Conservation (phyloP, 768 basidiomycete genomes). For the Agrocybe chaxingu region DNA sequence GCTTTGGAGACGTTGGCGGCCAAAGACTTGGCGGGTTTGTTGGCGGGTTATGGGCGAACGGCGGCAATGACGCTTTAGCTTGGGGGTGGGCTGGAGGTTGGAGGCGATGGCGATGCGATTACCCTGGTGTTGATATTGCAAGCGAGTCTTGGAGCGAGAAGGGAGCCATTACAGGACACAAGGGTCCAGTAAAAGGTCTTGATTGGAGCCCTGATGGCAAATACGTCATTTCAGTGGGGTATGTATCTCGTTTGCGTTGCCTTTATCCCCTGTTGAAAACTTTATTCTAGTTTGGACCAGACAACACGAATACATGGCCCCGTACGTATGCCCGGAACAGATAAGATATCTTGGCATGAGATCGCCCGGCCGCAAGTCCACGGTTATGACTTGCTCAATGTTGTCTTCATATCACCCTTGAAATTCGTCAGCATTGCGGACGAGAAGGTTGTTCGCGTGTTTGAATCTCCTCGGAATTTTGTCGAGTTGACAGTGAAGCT, state of each 20-base stretch:
- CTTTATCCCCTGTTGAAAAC: slow-evolving; percentile 5
- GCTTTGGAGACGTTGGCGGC: slow-evolving; percentile 95
- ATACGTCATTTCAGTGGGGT: slow-evolving; percentile 87
- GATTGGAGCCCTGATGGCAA: slow-evolving; percentile 86
- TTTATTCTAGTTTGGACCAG: slow-evolving; percentile 69
- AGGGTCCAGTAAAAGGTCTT: slow-evolving; percentile 72
- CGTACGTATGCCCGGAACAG: slow-evolving; percentile 13
- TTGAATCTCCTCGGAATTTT: slow-evolving; percentile 86
- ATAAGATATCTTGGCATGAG: slow-evolving; percentile 66
- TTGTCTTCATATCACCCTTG: slow-evolving; percentile 69
- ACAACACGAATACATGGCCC: slow-evolving; percentile 87
- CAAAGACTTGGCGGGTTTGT: slow-evolving; percentile 90
- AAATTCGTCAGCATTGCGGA: slow-evolving; percentile 91
- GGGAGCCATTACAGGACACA: slow-evolving; percentile 85
- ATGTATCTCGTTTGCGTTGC: slow-evolving; percentile 17
- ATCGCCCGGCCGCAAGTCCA: slow-evolving; percentile 92
- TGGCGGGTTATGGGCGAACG: slow-evolving; percentile 76
- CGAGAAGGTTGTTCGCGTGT: slow-evolving; percentile 92
- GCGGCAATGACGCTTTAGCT: slow-evolving; percentile 65
- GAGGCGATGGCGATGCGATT: slow-evolving; percentile 72
- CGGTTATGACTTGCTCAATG: slow-evolving; percentile 88
- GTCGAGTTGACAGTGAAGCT: slow-evolving; percentile 57
- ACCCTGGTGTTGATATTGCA: slow-evolving; percentile 14
- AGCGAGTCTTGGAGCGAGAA: slow-evolving; percentile 68
- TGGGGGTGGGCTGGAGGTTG: slow-evolving; percentile 96